Base-by-base conservation (phyloP, 2,329 filamentous ascomycete genomes). In the Botryotinia globosa region DNA sequence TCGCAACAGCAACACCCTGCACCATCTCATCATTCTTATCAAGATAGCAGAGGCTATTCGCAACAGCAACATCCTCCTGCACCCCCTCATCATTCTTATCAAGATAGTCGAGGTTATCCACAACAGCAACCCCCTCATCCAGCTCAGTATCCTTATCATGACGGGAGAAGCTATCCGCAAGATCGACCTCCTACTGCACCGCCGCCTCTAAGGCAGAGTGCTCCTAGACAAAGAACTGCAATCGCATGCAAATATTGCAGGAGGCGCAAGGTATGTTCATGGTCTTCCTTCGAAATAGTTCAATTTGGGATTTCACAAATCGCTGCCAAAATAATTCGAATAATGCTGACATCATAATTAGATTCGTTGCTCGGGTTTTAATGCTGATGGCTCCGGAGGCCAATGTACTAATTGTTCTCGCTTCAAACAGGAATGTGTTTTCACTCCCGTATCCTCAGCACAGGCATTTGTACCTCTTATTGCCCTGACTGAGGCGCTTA, bases 291-390 rank as follows among this genome's bases (percentile, higher is more conserved):
- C 22, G 6, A 37, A 22, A 22, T 16, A 12, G 22, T 22, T n/a
- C 42, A 18, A 67, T 56, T 34, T 8, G 20, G 37, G 56, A 29
- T 18, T 29, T 63, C 18, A 37, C 7, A 25, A 42, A 32, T 37
- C 1, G 44, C 14, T 51, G 12, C 18, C 37, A 37, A 48, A 22
- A 32, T 6, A 48, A 25, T 20, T 20, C 56, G 54, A 64, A n/a
- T 61, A n/a, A 64, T 71, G 58, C 74, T 78, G 73, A 78, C 72
- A 16, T 32, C 54, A 14, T 10, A 68, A 54, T 73, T 81, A 93
- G 91, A 92, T 93, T 81, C 89, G 91, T 74, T 93, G 91, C 84
- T 92, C 91, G 6, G 91, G 91, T 42, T 93, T 92, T 80, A 91
- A 92, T 78, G 88, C 87, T 72, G 91, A 90, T 56, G 65, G 65